These are phyloP conservation scores for Cucurbita pepo DNA, from an alignment of 306 rosid species.

Conservation along the genomic window DNA sequence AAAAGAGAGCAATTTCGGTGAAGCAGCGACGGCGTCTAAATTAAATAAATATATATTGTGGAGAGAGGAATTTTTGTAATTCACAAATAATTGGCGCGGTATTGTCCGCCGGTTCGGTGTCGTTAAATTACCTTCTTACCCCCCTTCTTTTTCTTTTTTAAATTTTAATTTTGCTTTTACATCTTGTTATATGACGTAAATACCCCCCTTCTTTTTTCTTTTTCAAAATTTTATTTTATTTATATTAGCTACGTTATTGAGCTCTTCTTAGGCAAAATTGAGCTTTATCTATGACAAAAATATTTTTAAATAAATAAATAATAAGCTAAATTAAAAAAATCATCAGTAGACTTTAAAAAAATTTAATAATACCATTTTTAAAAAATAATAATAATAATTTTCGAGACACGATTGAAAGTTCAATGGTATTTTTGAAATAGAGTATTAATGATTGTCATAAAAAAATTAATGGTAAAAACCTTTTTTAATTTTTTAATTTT, in stretches of 20 bases:
- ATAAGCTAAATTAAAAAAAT: no score
- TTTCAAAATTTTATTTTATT: no score
- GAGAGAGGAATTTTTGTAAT: neutral
- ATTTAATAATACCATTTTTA: no score
- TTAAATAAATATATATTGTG: neutral
- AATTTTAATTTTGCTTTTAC: neutral
- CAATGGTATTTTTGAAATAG: no score
- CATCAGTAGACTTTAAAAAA: no score
- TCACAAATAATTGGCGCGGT: neutral
- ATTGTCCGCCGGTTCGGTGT: neutral
- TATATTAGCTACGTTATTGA: no score
- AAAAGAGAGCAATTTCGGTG: neutral
- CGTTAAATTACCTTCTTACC: neutral
- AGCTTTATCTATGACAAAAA: neutral
- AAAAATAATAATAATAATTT: no score
- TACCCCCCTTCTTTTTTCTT: neutral
- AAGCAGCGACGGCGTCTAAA: neutral
- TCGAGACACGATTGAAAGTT: no score
- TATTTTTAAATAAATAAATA: neutral
- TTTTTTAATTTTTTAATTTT: no score
- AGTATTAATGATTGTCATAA: no score
- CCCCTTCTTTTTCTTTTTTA: neutral
- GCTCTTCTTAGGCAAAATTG: neutral
- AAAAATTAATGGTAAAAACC: no score
- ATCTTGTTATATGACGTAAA: neutral